Evolutionary conservation across 23 red algal genomes (phyloP), one percentile per base, ranked within the genome.

Genomic region (Porphyridium purpureum): DNA sequence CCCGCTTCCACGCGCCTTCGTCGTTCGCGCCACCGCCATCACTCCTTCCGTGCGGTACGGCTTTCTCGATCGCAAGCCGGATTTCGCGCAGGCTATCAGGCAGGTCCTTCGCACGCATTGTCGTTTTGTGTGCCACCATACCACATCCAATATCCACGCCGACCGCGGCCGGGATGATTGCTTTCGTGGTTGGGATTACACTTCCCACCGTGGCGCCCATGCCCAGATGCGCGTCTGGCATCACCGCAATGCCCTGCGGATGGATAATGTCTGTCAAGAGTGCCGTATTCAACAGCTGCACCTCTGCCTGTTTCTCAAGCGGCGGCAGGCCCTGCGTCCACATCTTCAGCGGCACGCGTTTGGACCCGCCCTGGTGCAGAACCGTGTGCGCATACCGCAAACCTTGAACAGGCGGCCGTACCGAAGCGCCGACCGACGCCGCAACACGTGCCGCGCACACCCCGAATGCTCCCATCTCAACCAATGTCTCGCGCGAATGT

Each of bases 331-430:
- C 38, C 17, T 44, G 11, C 11, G 38, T 44, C 38, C 38, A 44
- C 38, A 44, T 44, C 38, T 44, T 44, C 38, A 44, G 17, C 38
- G 38, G 38, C 11, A 44, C 38, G n/a, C n/a, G n/a, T 44, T 44
- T 44, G 11, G 11, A 11, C 38, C 11, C 17, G 11, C 38, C 38
- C 11, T 11, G 11, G 38, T 44, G 11, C 11, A 44, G 11, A 11
- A 44, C 38, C 11, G 11, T 44, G 17, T 44, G 38, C 38, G 17
- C 38, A 44, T 44, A 17, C 11, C 38, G 38, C 11, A 44, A 17
- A 17, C 38, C 38, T n/a, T n/a, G n/a, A n/a, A n/a, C n/a, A n/a
- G n/a, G n/a, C n/a, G n/a, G n/a, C n/a, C n/a, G n/a, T n/a, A n/a
- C n/a, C n/a, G n/a, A n/a, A n/a, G n/a, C n/a, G n/a, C n/a, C n/a